Conservation (phyloP, 1,139 yeast genomes). For the Diutina pseudorugosa region DNA sequence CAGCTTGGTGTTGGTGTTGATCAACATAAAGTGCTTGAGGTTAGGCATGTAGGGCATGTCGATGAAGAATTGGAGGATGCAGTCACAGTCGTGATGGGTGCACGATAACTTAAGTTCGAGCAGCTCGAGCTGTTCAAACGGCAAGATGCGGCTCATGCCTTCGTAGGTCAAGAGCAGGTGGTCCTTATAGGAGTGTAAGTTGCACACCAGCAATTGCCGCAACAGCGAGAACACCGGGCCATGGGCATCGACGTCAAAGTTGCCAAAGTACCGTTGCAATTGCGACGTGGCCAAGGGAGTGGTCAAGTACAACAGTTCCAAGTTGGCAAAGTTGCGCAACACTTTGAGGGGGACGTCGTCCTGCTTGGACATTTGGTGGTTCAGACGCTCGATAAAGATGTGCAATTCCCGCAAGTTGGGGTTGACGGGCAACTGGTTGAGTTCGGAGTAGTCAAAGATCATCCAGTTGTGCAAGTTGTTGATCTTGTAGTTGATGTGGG, state of each 20-base stretch:
- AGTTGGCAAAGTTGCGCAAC: constrained; percentile 8
- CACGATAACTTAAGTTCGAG: constrained; percentile 17
- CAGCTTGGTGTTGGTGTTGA: constrained; percentile 15
- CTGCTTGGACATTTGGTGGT: constrained; percentile 4
- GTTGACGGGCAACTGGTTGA: constrained; percentile 13
- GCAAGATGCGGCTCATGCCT: constrained; percentile 10
- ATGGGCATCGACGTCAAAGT: constrained; percentile 5
- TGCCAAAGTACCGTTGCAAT: constrained; percentile 8
- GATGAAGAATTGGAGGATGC: constrained; percentile 14
- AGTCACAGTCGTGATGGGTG: constrained; percentile 13
- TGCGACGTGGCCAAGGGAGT: constrained; percentile 12
- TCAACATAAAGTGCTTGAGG: constrained; percentile 12
- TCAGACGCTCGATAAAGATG: constrained; percentile 11
- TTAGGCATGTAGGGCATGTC: constrained; percentile 10
- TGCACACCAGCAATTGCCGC: constrained; percentile 12
- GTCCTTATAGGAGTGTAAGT: constrained; percentile 12
- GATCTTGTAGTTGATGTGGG: constrained; percentile 8
- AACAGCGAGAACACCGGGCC: constrained; percentile 7
- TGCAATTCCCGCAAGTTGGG: constrained; percentile 12
- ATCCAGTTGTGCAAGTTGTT: constrained; percentile 15
- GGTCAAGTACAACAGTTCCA: constrained; percentile 11
- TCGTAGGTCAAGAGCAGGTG: constrained; percentile 9
- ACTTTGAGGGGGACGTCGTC: constrained; percentile 3
- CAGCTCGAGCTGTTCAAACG: constrained; percentile 10
- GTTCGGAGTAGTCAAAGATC: constrained; percentile 13